Percentiles rank a stretch among this genome's conserved stretches.
These are phyloP conservation scores for Eragrostis curvula DNA, from an alignment of 176 grass and related monocot species.

Conservation along the genomic window DNA sequence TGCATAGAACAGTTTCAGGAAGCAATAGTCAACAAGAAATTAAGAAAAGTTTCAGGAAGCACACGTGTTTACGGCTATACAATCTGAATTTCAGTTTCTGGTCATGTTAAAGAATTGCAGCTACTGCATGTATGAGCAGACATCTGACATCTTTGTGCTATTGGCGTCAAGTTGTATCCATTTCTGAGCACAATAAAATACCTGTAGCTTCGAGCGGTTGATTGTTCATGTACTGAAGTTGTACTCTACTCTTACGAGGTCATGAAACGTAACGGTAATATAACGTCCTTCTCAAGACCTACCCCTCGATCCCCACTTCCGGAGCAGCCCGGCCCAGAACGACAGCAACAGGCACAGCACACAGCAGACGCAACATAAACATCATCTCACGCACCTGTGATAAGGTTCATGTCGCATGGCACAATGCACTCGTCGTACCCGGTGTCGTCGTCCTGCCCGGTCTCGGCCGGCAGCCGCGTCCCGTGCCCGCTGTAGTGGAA, in stretches of 20 bases:
- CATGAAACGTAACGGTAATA: background rate
- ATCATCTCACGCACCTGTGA: conserved; percentile 55
- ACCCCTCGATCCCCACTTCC: background rate
- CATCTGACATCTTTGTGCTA: background rate
- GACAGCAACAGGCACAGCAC: background rate
- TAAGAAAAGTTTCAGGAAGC: background rate
- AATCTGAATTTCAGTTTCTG: background rate
- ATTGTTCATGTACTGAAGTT: background rate
- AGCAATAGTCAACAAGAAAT: background rate
- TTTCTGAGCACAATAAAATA: background rate
- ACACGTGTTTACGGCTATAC: background rate
- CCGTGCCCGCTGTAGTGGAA: conserved; percentile 96
- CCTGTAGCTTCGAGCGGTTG: too few relatives aligned
- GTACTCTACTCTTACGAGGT: background rate
- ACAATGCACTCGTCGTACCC: conserved; percentile 96
- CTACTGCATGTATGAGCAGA: background rate
- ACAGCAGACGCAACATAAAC: too few relatives aligned
- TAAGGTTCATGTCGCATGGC: conserved; percentile 86
- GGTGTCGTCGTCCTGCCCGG: conserved; percentile 87
- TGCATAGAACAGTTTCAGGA: background rate
- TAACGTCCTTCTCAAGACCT: background rate
- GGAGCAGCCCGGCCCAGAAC: background rate
- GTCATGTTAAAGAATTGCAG: background rate
- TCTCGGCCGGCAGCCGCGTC: conserved; percentile 72
- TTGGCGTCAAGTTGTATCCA: background rate